Evolutionary conservation across 345 rosid genomes (phyloP).

Genomic region (Euphorbia pulcherrima): DNA sequence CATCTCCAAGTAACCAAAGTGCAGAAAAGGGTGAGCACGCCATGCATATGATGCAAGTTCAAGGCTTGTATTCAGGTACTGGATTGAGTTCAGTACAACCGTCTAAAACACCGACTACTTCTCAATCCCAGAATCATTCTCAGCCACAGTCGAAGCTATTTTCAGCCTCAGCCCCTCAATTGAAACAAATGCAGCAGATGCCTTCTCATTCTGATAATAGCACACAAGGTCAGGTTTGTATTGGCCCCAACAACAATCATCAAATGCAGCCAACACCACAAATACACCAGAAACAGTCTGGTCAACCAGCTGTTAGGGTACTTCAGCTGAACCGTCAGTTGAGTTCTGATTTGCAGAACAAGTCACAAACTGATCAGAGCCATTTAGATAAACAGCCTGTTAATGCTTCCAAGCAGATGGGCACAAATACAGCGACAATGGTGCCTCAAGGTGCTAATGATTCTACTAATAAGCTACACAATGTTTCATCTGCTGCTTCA

Average conservation of each 20-base stretch:
- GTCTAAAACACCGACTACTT: constrained; percentile 54
- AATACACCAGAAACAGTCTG: constrained; percentile 58
- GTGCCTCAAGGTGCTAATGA: constrained; percentile 45
- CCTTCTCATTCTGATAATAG: constrained; percentile 61
- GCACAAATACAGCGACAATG: constrained; percentile 32
- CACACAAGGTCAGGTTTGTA: constrained; percentile 49
- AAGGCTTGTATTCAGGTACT: constrained; percentile 56
- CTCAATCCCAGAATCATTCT: constrained; percentile 51
- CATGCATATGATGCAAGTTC: constrained; percentile 59
- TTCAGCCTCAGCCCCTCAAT: constrained; percentile 45
- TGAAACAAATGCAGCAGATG: constrained; percentile 56
- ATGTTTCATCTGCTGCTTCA: constrained; percentile 33
- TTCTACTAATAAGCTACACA: constrained; percentile 33
- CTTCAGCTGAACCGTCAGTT: constrained; percentile 51
- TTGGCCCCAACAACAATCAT: constrained; percentile 39
- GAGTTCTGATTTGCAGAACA: constrained; percentile 43
- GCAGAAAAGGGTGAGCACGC: constrained; percentile 66
- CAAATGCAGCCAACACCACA: constrained; percentile 34
- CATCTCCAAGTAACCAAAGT: constrained; percentile 52
- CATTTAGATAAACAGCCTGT: constrained; percentile 45
- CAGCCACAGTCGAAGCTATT: constrained; percentile 52
- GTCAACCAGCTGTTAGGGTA: constrained; percentile 45
- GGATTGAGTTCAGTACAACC: constrained; percentile 49
- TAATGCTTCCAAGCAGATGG: constrained; percentile 32
- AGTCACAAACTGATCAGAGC: constrained; percentile 53